These are phyloP conservation scores for Solanum pennellii DNA, from an alignment of 257 asterid genomes.

Conservation along the genomic window DNA sequence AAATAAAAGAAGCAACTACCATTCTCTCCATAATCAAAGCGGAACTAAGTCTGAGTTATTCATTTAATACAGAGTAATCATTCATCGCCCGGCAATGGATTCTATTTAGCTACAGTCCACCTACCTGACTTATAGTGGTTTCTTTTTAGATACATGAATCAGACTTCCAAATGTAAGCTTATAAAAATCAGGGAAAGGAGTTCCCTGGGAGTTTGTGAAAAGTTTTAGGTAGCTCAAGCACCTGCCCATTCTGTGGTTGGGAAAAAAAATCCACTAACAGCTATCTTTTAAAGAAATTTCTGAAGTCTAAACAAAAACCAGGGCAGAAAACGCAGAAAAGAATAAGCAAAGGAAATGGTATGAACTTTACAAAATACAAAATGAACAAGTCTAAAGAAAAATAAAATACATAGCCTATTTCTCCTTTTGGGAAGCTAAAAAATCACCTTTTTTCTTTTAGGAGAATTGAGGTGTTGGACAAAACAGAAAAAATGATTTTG, in stretches of 20 bases:
- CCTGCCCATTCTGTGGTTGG: neutral
- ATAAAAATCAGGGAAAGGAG: neutral
- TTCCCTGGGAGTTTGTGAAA: neutral
- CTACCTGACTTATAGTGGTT: neutral
- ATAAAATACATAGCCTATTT: neutral
- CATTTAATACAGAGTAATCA: neutral
- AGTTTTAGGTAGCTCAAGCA: neutral
- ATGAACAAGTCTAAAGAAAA: neutral
- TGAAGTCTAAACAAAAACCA: neutral
- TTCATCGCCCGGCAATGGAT: neutral
- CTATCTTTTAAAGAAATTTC: neutral
- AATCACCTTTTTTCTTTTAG: neutral
- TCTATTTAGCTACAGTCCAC: neutral
- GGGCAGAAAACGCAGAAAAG: neutral
- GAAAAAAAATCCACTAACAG: neutral
- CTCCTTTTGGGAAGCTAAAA: neutral
- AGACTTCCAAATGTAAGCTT: neutral
- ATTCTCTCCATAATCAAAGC: neutral
- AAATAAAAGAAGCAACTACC: neutral
- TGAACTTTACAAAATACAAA: neutral
- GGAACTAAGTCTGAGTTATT: neutral
- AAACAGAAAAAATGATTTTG: neutral
- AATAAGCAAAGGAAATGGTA: neutral
- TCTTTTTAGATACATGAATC: neutral
- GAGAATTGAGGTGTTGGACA: neutral